Percentiles rank a stretch among this genome's conserved stretches.
Evolutionary conservation across 2,329 filamentous ascomycete species (phyloP).

Genomic region (Diplodia seriata): DNA sequence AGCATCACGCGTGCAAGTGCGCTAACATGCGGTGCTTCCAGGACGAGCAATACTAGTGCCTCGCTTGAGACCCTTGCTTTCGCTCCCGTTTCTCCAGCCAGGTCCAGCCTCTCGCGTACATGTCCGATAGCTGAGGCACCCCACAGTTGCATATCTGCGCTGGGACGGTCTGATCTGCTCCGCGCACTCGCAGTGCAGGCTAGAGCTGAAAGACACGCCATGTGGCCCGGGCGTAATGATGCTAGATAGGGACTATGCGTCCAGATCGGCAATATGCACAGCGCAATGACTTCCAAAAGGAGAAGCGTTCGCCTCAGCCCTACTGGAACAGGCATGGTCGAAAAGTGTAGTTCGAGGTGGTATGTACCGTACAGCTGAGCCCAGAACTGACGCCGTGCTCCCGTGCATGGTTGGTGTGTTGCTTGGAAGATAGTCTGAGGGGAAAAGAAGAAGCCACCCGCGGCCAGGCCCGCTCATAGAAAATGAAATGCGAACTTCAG

Average conservation of each 20-base stretch:
- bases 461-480: neutral
- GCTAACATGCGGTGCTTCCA: neutral
- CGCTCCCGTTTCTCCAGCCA: neutral
- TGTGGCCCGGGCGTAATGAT: neutral
- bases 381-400: constrained; percentile 1
- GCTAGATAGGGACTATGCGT: neutral
- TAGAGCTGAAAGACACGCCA: neutral
- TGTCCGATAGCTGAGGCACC: neutral
- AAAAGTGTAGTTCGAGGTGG: neutral
- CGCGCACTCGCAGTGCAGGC: neutral
- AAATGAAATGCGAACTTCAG: neutral
- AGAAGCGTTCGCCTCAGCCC: constrained; percentile 3
- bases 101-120: constrained; percentile 25
- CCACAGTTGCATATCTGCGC: constrained; percentile 1
- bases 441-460: neutral
- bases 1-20: neutral
- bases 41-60: neutral
- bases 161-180: neutral
- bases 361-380: neutral
- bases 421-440: neutral
- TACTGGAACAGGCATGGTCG: neutral
- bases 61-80: neutral
- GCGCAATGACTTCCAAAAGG: neutral
- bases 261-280: neutral
- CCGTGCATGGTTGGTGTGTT: constrained; percentile 6